Evolutionary conservation across 2,329 filamentous ascomycete genomes (phyloP), one percentile per base, ranked within the genome.

Genomic region (Alternaria triticimaculans): DNA sequence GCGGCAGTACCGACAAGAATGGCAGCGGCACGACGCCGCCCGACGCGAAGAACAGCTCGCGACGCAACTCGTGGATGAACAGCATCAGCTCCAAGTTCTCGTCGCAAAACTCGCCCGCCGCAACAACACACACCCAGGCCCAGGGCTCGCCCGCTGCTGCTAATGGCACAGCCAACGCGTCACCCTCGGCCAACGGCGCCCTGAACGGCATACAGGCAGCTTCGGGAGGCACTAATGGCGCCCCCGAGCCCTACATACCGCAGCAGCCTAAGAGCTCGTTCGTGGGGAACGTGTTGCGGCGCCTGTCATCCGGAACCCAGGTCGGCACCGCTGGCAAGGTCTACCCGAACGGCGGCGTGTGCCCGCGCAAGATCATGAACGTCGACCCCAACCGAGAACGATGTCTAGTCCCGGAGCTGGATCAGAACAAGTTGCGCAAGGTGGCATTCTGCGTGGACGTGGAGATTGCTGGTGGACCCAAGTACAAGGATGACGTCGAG

Each of bases 391-490:
- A 90, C 69, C 88, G 96, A 45, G 90, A 95, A 75, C 85, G 96
- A 67, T 97, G 93, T 78, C 86, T 88, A 23, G 88, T 98, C 28
- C 84, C 88, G 5, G 94, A 97, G 69, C 84, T 99, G 50, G 90
- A 94, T 69, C 88, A 90, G 73, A 88, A 88, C 53, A 97, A 96
- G 78, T 81, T 99, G 63, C 88, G 93, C 58, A 89, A 94, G 57
- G 96, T 99, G 0, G 92, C 95, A 0, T 99, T 99, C 76, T 97
- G 93, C 72, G 96, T 99, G 3, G 96, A 99, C 75, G 94, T 99
- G 5, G 96, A 99, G 79, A 97, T 99, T 75, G 95, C 95, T 4
- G 93, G 94, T 0, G 89, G 93, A 75, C 93, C 94, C 23, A 90
- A 88, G 71, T 96, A 96, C 71, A 82, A 78, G 50, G 81, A 84